phyloP scores from a whole-genome alignment of 345 rosid species.

The Eucalyptus leucophloia region DNA sequence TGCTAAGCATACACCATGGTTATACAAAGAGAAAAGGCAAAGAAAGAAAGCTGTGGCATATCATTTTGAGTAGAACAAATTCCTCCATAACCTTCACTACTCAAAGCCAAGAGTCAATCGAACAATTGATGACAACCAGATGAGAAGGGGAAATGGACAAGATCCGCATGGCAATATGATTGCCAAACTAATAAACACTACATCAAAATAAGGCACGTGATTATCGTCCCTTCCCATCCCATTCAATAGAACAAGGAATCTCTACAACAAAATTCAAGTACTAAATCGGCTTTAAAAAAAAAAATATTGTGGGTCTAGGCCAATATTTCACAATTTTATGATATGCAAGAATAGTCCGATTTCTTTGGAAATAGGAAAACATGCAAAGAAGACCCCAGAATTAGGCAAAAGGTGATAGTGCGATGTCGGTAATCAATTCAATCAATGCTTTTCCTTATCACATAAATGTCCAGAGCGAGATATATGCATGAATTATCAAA shows the following conservation, averaged over 20 bases:
- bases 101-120: no score
- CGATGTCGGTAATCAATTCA: neutral
- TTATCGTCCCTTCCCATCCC: no score
- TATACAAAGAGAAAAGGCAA: no score
- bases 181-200: no score
- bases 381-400: neutral
- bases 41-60: no score
- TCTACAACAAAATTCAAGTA: neutral
- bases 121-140: no score
- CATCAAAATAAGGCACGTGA: no score
- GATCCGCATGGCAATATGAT: accelerated
- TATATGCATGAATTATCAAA: neutral
- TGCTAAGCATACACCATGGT: no score
- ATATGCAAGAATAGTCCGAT: neutral
- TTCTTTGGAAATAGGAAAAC: neutral
- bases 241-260: neutral
- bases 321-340: neutral
- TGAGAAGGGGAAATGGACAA: no score
- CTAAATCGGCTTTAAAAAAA: no score
- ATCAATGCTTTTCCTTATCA: neutral
- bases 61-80: no score
- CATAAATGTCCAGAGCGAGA: neutral
- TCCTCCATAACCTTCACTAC: accelerated
- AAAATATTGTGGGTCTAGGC: neutral
- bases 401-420: neutral